Evolutionary conservation across 2,329 filamentous ascomycete genomes (phyloP), one percentile per base, ranked within the genome.

Genomic region (Colletotrichum agaves): DNA sequence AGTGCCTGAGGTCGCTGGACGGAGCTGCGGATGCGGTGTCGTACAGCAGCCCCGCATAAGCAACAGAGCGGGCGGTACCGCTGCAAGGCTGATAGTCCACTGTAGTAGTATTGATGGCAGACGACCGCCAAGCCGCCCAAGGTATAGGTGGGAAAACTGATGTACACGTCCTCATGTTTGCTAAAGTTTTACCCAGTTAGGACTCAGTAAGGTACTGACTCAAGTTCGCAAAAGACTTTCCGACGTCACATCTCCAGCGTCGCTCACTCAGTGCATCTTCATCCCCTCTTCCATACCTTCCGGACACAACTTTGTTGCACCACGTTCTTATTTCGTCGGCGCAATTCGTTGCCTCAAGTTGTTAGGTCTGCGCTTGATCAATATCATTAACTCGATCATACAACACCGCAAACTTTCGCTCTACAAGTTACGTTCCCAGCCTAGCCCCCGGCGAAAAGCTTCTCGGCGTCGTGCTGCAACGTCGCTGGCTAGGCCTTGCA

Each of bases 1-100:
- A 52, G 46, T 61, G 58, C 57, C 61, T 58, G 61, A 66, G 59
- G 58, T 66, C 50, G 21, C 41, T 5, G 15, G 46, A 17, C n/a
- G 15, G 46, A 17, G 10, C 10, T 47, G 27, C n/a, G 23, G 10
- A 27, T 27, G 27, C 27, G 27, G 52, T 46, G 41, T 41, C 39
- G 41, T 63, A 35, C 53, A 63, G 53, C 55, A 35, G 53, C 46
- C 53, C 52, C 41, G 39, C 39, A 46, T 17, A 2, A 21, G 41
- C 50, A 35, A 59, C 27, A 47, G 46, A n/a, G 47, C 57, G 52
- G 49, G n/a, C 21, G 31, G 4, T 27, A 21, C 37, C 12, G 55
- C 55, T 46, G 41, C 58, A 27, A 41, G 21, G 39, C 63, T 52
- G 37, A 60, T 5, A 17, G 35, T 8, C n/a, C 37, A 31, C 35